Percentiles rank a stretch among this genome's conserved stretches.
Evolutionary conservation across 345 rosid species (phyloP).

Genomic region (Adansonia digitata): DNA sequence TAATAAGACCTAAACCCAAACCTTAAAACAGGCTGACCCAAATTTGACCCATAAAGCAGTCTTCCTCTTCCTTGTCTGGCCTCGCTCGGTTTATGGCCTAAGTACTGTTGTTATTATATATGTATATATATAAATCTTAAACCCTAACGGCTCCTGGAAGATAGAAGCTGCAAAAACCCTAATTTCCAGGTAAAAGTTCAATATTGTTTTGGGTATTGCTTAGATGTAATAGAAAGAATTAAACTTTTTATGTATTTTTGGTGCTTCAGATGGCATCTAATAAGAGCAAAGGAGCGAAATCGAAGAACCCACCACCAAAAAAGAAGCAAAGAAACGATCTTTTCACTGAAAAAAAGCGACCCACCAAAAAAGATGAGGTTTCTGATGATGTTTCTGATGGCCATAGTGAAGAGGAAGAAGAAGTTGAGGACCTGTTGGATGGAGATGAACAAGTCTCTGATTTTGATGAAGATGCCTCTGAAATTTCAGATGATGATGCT

Average conservation of each 20-base stretch:
- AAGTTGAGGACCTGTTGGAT: constrained; percentile 14
- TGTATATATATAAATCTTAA: neutral
- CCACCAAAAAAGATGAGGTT: constrained; percentile 27
- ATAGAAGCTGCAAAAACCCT: neutral
- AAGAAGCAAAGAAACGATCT: constrained; percentile 55
- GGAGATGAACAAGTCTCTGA: constrained; percentile 37
- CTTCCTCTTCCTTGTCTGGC: neutral
- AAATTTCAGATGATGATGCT: constrained; percentile 56
- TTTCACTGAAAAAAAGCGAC: constrained; percentile 27
- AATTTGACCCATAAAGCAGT: neutral
- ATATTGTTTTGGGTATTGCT: neutral
- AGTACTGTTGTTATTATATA: no score
- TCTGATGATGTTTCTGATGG: constrained; percentile 40
- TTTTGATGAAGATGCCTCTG: constrained; percentile 47
- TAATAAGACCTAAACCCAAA: neutral
- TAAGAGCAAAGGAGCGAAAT: constrained; percentile 47
- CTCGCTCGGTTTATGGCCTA: no score
- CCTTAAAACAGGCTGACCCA: neutral
- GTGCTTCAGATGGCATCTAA: constrained; percentile 35
- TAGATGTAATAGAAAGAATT: neutral
- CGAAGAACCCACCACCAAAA: constrained; percentile 29
- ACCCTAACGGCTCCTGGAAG: neutral
- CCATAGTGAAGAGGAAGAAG: constrained; percentile 32
- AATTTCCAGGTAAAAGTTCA: neutral
- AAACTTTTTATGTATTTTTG: neutral